phyloP scores from a whole-genome alignment of 139 green algal species.

The Coccomyxa sp. region DNA sequence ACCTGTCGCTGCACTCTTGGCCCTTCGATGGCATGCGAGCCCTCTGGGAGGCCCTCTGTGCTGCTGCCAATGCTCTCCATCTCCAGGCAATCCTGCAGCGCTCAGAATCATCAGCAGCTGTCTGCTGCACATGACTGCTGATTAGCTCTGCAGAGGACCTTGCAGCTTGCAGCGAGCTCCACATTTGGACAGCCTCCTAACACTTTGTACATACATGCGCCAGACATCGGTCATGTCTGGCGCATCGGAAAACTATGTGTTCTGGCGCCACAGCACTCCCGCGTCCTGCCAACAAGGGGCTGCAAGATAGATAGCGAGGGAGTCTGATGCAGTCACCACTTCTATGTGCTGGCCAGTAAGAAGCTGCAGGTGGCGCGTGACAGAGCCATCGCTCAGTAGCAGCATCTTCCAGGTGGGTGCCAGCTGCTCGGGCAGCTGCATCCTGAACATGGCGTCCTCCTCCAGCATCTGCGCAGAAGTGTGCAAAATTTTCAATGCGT shows the following conservation, averaged over 20 bases:
- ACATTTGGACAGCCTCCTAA: background rate
- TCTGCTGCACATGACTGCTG: background rate
- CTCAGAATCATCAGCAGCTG: background rate
- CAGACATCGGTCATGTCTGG: background rate
- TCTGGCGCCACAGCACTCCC: background rate
- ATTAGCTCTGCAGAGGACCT: background rate
- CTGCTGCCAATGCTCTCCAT: conserved; percentile 49
- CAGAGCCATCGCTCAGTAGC: conserved; percentile 92
- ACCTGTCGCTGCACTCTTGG: conserved; percentile 69
- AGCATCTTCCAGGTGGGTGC: conserved; percentile 35
- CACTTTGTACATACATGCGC: background rate
- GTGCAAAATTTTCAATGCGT: background rate
- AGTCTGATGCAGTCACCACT: conserved; percentile 17
- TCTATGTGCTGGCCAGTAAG: conserved; percentile 57
- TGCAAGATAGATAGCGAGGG: background rate
- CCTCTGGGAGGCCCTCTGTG: conserved; percentile 37
- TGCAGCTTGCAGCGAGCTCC: background rate
- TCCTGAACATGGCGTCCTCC: background rate
- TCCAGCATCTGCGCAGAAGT: conserved; percentile 12
- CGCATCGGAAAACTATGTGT: background rate
- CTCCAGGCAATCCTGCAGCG: conserved; percentile 67
- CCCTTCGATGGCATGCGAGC: conserved; percentile 37
- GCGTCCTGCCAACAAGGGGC: background rate
- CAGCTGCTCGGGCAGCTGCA: background rate
- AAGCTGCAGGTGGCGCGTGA: conserved; percentile 93